Evolutionary conservation across 2,329 filamentous ascomycete species (phyloP).

Genomic region (Cladophialophora immunda): DNA sequence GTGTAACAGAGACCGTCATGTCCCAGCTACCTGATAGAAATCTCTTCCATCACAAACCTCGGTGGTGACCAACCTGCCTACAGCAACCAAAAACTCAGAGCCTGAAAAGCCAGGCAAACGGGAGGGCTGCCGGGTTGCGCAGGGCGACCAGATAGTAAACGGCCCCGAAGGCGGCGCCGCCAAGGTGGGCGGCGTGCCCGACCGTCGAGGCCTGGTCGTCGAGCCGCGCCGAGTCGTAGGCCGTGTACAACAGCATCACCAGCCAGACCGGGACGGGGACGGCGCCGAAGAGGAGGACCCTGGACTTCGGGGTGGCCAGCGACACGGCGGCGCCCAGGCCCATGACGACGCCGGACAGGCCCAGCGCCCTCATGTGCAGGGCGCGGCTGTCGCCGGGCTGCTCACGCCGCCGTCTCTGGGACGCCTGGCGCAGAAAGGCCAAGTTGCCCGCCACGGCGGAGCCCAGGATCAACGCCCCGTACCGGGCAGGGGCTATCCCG

Average conservation of each 20-base stretch:
- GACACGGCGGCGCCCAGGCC: slow-evolving; percentile 25
- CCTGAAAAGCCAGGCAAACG: slow-evolving; percentile 2
- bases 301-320: slow-evolving; percentile 5
- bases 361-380: not conserved
- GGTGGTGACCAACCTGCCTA: no score
- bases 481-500: slow-evolving; percentile 20
- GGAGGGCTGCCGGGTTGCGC: slow-evolving; percentile 4
- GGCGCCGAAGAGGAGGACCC: slow-evolving; percentile 4
- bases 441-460: slow-evolving; percentile 23
- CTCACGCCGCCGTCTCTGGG: not conserved
- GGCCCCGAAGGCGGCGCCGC: slow-evolving; percentile 24
- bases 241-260: slow-evolving; percentile 12
- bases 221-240: slow-evolving; percentile 24
- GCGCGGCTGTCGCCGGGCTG: not conserved
- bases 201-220: slow-evolving; percentile 17
- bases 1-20: no score
- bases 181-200: slow-evolving; percentile 30
- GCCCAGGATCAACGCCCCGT: slow-evolving; percentile 19
- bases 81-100: no score
- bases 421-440: slow-evolving; percentile 9
- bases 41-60: no score
- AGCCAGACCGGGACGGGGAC: slow-evolving; percentile 20
- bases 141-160: slow-evolving; percentile 18
- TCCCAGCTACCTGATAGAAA: no score
- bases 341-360: slow-evolving; percentile 28